Evolutionary conservation across 179 eudicot species (phyloP).

Genomic region (Spinacia oleracea): DNA sequence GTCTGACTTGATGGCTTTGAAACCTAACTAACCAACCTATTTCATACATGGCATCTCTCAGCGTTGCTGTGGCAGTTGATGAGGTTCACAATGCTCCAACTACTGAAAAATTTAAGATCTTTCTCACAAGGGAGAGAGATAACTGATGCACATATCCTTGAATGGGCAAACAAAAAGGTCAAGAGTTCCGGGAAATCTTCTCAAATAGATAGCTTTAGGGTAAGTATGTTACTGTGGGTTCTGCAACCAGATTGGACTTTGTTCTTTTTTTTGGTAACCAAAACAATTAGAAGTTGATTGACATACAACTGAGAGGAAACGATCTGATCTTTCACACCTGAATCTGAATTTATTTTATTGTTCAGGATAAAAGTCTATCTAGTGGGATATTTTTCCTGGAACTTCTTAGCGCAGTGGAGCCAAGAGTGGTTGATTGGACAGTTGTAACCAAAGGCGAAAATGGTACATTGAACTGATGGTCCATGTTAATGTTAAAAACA

Average conservation of each 20-base stretch:
- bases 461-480: conserved; percentile 36
- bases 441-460: conserved; percentile 73
- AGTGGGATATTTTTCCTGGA: conserved; percentile 72
- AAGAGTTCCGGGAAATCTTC: conserved; percentile 57
- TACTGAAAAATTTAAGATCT: conserved; percentile 67
- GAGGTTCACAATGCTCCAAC: conserved; percentile 78
- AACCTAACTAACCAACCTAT: not conserved
- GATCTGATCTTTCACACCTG: not conserved
- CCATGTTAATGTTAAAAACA: not conserved
- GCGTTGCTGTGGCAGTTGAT: conserved; percentile 87
- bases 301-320: not conserved
- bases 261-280: not conserved
- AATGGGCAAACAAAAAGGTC: conserved; percentile 81
- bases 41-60: conserved; percentile 30
- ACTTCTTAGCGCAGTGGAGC: conserved; percentile 80
- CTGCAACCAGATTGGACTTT: not conserved
- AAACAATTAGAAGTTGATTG: not conserved
- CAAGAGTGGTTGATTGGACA: conserved; percentile 79
- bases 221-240: conserved; percentile 8
- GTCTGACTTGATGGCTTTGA: not conserved
- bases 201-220: conserved; percentile 79
- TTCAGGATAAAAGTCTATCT: conserved; percentile 73
- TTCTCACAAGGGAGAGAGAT: conserved; percentile 74
- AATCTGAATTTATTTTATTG: conserved; percentile 1
- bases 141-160: conserved; percentile 63